phyloP scores from a whole-genome alignment of 164 flowering plant species.

The Magnolia kwangsiensis region DNA sequence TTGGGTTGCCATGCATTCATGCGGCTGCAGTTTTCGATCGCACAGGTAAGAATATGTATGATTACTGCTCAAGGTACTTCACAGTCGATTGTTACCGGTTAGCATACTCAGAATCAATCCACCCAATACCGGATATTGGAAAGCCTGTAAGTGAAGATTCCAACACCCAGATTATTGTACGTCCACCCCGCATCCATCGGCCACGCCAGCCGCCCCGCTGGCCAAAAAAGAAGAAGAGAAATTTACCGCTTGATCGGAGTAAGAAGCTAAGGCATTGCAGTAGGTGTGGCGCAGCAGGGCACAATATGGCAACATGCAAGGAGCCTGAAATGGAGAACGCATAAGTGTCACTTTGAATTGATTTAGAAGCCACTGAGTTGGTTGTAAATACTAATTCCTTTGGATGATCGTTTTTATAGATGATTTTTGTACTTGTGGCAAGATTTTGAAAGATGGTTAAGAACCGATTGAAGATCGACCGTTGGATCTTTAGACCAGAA shows the following conservation, averaged over 20 bases:
- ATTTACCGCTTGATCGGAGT: constrained; percentile 5
- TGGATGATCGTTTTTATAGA: too few relatives aligned
- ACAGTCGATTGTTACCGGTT: constrained; percentile 32
- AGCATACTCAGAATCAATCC: constrained; percentile 46
- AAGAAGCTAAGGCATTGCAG: constrained; percentile 39
- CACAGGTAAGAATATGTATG: constrained; percentile 34
- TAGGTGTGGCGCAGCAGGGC: constrained; percentile 54
- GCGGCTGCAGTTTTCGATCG: constrained; percentile 55
- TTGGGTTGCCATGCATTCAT: constrained; percentile 65
- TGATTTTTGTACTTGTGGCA: too few relatives aligned
- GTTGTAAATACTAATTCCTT: too few relatives aligned
- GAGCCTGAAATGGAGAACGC: constrained; percentile 6
- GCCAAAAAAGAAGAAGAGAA: constrained; percentile 29
- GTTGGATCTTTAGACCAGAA: too few relatives aligned
- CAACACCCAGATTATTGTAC: constrained; percentile 25
- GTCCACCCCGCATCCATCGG: constrained; percentile 36
- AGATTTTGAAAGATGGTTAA: too few relatives aligned
- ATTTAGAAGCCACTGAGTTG: too few relatives aligned
- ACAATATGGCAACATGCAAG: constrained; percentile 63
- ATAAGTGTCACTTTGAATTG: too few relatives aligned
- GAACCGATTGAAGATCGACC: too few relatives aligned
- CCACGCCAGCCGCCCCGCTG: constrained; percentile 8
- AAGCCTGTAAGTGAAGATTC: constrained; percentile 19
- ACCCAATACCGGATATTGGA: constrained; percentile 30
- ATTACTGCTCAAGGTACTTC: constrained; percentile 49